Evolutionary conservation across 495 filamentous ascomycete genomes (phyloP).

Genomic region (Neurospora sp.): DNA sequence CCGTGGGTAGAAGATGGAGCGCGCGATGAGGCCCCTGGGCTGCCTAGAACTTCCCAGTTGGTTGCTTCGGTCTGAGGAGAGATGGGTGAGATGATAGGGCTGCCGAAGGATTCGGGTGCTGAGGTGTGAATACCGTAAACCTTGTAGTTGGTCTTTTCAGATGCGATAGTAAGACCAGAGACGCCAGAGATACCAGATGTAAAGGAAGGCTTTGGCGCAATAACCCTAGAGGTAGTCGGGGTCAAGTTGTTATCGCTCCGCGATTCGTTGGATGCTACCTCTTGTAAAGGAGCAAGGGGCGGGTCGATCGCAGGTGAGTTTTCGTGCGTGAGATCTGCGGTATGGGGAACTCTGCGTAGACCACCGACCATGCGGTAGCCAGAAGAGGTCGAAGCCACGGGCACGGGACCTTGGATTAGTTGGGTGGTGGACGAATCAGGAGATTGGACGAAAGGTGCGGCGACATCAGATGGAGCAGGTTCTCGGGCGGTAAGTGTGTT

Average conservation of each 20-base stretch:
- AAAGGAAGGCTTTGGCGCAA: slow-evolving; percentile 36
- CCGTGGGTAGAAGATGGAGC: slow-evolving; percentile 26
- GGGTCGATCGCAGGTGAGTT: slow-evolving; percentile 18
- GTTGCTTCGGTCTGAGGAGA: slow-evolving; percentile 26
- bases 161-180: slow-evolving; percentile 30
- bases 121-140: slow-evolving; percentile 31
- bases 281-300: slow-evolving; percentile 33
- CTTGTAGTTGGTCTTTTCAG: slow-evolving; percentile 46
- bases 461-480: slow-evolving; percentile 14
- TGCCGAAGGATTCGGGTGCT: slow-evolving; percentile 26
- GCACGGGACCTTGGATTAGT: slow-evolving; percentile 33
- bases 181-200: slow-evolving; percentile 19
- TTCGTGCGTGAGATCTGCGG: slow-evolving; percentile 39
- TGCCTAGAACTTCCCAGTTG: slow-evolving; percentile 32
- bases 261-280: slow-evolving; percentile 13
- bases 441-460: slow-evolving; percentile 16
- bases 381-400: slow-evolving; percentile 34
- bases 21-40: slow-evolving; percentile 18
- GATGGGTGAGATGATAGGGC: slow-evolving; percentile 21
- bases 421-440: slow-evolving; percentile 24
- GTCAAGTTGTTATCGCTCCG: background rate
- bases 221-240: slow-evolving; percentile 10
- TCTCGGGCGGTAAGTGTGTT: slow-evolving; percentile 16
- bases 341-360: slow-evolving; percentile 42
- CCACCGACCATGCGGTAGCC: slow-evolving; percentile 46